Evolutionary conservation across 2,329 filamentous ascomycete species (phyloP).

Genomic region (Seiridium unicorne): DNA sequence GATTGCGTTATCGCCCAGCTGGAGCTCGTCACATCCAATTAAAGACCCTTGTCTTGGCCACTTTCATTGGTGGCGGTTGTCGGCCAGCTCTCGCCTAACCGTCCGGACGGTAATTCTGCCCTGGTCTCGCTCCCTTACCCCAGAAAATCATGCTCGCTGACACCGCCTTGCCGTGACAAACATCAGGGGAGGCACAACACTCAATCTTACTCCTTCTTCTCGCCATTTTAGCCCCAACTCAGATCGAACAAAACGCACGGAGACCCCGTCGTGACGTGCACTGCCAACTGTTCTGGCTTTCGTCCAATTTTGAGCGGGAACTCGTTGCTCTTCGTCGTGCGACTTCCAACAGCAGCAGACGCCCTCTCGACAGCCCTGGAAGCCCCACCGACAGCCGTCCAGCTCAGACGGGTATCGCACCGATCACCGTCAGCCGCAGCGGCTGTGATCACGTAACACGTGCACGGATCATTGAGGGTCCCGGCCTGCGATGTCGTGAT

Average conservation of each 20-base stretch:
- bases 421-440: slow-evolving; percentile 7
- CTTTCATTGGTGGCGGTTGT: slow-evolving; percentile 1
- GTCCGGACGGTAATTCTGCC: slow-evolving; percentile 5
- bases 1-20: slow-evolving; percentile 8
- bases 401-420: slow-evolving; percentile 1
- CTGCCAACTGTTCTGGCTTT: background rate
- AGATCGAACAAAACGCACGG: background rate
- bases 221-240: background rate
- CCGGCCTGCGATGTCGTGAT: background rate
- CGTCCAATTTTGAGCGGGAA: too few relatives aligned
- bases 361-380: background rate
- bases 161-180: background rate
- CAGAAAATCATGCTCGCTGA: background rate
- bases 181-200: background rate
- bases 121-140: background rate
- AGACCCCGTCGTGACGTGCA: background rate
- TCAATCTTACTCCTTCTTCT: background rate
- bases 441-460: slow-evolving; percentile 2
- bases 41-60: background rate
- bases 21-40: slow-evolving; percentile 8
- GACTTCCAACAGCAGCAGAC: background rate
- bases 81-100: background rate
- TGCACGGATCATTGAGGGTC: background rate
- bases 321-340: too few relatives aligned
- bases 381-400: slow-evolving; percentile 2